A percentile compares a stretch with the other conserved stretches of the same genome.
Evolutionary conservation across 2,329 filamentous ascomycete species (phyloP).

Genomic region (Neonectria faginata): DNA sequence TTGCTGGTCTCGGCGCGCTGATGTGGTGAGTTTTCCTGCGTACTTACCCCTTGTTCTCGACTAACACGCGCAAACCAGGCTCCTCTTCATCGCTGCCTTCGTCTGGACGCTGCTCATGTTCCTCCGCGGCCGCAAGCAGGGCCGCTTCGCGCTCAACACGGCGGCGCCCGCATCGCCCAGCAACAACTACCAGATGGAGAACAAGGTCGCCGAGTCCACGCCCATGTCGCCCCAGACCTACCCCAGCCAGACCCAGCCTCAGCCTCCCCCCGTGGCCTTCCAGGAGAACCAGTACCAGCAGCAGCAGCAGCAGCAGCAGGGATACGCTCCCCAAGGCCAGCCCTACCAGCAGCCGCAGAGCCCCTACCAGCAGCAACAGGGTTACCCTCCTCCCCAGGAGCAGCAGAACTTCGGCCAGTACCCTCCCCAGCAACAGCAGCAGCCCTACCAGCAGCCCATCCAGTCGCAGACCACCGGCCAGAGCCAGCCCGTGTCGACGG

Average conservation of each 20-base stretch:
- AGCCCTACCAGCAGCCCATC: conserved; percentile 32
- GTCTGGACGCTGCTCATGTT: conserved; percentile 52
- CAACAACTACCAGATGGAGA: conserved; percentile 51
- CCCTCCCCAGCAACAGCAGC: conserved; percentile 38
- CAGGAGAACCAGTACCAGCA: conserved; percentile 32
- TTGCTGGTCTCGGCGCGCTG: conserved; percentile 59
- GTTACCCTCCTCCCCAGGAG: conserved; percentile 41
- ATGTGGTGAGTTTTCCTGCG: conserved; percentile 51
- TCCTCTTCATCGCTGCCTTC: conserved; percentile 55
- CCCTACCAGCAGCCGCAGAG: conserved; percentile 41
- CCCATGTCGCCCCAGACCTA: conserved; percentile 39
- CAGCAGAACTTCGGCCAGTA: conserved; percentile 39
- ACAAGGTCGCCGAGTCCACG: conserved; percentile 46
- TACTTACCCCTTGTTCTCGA: not conserved
- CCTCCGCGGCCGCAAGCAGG: conserved; percentile 53
- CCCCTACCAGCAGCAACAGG: conserved; percentile 47
- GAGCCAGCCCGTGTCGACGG: conserved; percentile 17
- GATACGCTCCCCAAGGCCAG: conserved; percentile 25
- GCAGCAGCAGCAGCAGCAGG: conserved; percentile 35
- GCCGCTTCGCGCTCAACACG: conserved; percentile 47
- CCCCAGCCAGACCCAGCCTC: conserved; percentile 34
- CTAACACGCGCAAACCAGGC: conserved; percentile 42
- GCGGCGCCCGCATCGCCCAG: conserved; percentile 26
- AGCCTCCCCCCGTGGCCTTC: conserved; percentile 29
- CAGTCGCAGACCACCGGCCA: conserved; percentile 23